Conservation (phyloP, 169 alveolate genomes). For the Plasmodium chabaudi region DNA sequence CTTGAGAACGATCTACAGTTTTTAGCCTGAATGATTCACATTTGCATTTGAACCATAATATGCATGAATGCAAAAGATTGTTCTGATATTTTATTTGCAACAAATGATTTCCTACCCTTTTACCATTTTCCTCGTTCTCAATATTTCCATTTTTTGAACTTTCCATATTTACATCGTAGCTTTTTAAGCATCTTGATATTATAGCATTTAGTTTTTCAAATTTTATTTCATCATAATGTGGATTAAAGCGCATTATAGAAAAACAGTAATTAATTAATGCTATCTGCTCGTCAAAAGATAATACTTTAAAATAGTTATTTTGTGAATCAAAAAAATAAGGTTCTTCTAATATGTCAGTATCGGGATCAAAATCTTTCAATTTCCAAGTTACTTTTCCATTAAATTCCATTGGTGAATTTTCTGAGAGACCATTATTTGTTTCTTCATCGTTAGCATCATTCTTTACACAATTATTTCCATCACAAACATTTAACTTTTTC, state of each 20-base stretch:
- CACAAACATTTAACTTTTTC: no score
- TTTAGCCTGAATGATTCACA: conserved; percentile 80
- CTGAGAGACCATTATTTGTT: no score
- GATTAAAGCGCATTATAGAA: conserved; percentile 73
- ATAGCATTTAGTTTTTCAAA: conserved; percentile 83
- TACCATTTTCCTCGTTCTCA: background rate
- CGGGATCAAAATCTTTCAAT: conserved; percentile 79
- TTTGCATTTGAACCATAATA: conserved; percentile 84
- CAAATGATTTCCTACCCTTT: conserved; percentile 12
- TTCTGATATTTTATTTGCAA: conserved; percentile 66
- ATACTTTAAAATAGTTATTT: conserved; percentile 53
- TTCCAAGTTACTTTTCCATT: conserved; percentile 68
- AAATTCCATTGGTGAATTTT: background rate
- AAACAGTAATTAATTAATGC: conserved; percentile 78
- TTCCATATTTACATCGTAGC: conserved; percentile 45
- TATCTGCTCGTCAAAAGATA: conserved; percentile 79
- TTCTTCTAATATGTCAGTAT: conserved; percentile 84
- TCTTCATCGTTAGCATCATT: background rate
- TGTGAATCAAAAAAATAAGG: conserved; percentile 80
- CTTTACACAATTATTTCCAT: background rate
- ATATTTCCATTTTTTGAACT: no score
- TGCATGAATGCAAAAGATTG: conserved; percentile 80
- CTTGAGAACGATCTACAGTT: conserved; percentile 83
- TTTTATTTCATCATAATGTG: conserved; percentile 82
- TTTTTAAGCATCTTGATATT: conserved; percentile 77